Evolutionary conservation across 1,139 yeast species (phyloP), one percentile per base, ranked within the genome.

Genomic region (Debaryomyces singareniensis): DNA sequence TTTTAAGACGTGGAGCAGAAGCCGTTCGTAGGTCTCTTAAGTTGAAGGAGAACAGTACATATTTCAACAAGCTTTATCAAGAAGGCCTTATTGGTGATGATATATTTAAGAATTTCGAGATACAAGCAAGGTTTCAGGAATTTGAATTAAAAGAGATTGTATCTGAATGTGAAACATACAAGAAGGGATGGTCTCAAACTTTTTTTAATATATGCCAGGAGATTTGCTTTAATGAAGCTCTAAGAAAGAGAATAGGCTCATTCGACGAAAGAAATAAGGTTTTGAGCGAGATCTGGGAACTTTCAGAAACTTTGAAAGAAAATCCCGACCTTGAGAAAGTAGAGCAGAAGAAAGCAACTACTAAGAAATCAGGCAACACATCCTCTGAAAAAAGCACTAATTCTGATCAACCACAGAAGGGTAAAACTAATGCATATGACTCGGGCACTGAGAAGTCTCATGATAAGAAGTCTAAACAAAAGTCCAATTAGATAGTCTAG

Each of bases 1-100:
- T 91, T 35, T 63, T 82, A 39, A 68, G 80, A 47, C 67, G 89
- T 54, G 87, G 85, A 1, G 75, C 78, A 10, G 91, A 82, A 53
- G 82, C 81, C 25, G 62, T 82, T 34, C 69, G 84, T 42, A 66
- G 86, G 42, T 61, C 81, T 43, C 63, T 81, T 54, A 73, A 77
- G 47, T 62, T 87, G 53, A 82, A 86, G 53, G 89, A 83, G 45
- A 64, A 71, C 41, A 82, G 80, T 53, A 79, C 80, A 4, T 74
- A 71, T 30, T 72, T 85, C 46, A 75, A 74, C 31, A 66, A 71
- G 30, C 65, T 91, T 39, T 89, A 87, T 52, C 93, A 89, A 48
- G 78, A 76, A 32, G 97, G 97, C 1, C 75, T 89, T 20, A 78
- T 91, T 38, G 96, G 96, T 21, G 97, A 91, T 47, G 94, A 84